A percentile compares a stretch with the other conserved stretches of the same genome.
Conservation (phyloP, 257 asterid genomes). For the Solanum dulcamara region DNA sequence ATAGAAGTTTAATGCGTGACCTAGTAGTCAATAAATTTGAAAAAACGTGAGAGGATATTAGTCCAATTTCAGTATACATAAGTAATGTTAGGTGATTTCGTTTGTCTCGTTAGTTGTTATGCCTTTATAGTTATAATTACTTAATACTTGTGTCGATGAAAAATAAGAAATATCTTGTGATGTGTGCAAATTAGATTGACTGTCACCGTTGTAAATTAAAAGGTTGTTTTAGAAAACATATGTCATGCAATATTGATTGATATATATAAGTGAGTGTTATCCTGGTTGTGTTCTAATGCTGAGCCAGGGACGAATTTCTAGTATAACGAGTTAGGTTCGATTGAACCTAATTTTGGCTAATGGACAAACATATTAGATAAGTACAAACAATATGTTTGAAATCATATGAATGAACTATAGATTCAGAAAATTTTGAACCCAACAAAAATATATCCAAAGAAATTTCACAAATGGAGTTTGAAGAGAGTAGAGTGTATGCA, state of each 20-base stretch:
- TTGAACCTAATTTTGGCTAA: background rate
- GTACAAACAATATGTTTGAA: background rate
- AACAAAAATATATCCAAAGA: background rate
- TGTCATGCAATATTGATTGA: too few species aligned
- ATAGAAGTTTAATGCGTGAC: background rate
- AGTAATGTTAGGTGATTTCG: background rate
- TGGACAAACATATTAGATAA: background rate
- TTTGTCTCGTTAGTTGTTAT: too few species aligned
- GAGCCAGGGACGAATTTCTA: background rate
- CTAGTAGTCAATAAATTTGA: background rate
- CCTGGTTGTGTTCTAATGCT: too few species aligned
- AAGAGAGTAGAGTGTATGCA: fast-evolving
- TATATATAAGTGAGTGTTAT: too few species aligned
- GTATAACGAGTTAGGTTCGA: background rate
- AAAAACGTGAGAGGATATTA: background rate
- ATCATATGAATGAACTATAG: background rate
- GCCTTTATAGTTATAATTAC: background rate
- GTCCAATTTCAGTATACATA: background rate
- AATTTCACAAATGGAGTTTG: background rate
- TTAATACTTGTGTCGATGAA: too few species aligned
- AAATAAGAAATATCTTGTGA: background rate
- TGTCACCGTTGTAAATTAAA: too few species aligned
- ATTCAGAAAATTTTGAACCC: background rate
- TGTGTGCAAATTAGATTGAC: background rate
- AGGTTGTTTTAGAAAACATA: too few species aligned